Conservation (phyloP, 352 stramenopile species). For the Hyphochytrium catenoides region DNA sequence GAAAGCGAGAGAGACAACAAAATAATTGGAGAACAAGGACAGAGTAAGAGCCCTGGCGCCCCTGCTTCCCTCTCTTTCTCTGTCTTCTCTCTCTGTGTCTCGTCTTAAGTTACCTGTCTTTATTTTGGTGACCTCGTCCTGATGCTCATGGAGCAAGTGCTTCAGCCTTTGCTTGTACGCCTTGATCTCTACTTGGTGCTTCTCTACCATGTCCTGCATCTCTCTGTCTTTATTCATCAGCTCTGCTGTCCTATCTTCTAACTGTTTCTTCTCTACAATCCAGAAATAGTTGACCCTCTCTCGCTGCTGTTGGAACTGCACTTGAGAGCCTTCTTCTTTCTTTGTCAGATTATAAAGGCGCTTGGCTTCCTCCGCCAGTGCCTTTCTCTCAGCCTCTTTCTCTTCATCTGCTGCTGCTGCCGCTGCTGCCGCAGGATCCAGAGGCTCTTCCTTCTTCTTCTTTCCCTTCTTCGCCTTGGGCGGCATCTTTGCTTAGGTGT, state of each 20-base stretch:
- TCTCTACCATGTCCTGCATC: conserved; percentile 79
- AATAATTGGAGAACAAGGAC: too few relatives aligned
- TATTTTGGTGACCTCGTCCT: conserved; percentile 66
- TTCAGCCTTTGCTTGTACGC: conserved; percentile 90
- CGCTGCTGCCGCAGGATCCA: too few relatives aligned
- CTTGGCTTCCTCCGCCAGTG: conserved; percentile 47
- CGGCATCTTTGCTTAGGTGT: too few relatives aligned
- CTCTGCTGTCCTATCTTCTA: conserved; percentile 74
- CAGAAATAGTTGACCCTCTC: conserved; percentile 93
- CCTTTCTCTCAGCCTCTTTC: conserved; percentile 32
- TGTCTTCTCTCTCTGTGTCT: too few relatives aligned
- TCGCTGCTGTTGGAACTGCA: conserved; percentile 82
- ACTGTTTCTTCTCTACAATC: conserved; percentile 88
- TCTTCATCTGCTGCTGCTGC: too few relatives aligned
- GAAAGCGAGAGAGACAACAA: too few relatives aligned
- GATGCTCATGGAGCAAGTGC: conserved; percentile 80
- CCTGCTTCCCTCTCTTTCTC: too few relatives aligned
- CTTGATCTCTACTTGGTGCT: conserved; percentile 86
- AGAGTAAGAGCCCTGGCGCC: too few relatives aligned
- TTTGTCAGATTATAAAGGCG: conserved; percentile 40
- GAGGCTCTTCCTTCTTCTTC: too few relatives aligned
- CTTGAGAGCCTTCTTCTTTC: conserved; percentile 74
- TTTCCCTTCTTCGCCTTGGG: too few relatives aligned
- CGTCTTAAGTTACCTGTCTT: conserved; percentile 70
- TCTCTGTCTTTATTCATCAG: conserved; percentile 82